Base-by-base conservation (phyloP, 306 rosid species). In the Hippophae tibetana region DNA sequence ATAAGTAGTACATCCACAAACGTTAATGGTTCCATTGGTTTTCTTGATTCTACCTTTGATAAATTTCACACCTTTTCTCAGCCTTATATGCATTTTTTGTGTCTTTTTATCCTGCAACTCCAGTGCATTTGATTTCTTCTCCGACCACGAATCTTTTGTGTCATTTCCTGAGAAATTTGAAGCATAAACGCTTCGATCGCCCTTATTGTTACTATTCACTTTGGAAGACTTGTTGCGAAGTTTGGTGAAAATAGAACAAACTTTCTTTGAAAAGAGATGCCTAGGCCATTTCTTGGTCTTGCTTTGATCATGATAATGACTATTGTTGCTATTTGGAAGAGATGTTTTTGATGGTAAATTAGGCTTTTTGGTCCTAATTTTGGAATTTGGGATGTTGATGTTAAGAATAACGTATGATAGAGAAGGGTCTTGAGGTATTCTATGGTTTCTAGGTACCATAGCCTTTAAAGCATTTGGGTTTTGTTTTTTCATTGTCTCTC, bases 301-400 rank as follows among this genome's bases (percentile, higher is more conserved):
- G 63, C n/a, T 10, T 10, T 54, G 62, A 5, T 58, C 41, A 18
- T 25, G 9, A 45, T 12, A 25, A 10, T 10, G 63, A 9, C 8
- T 42, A 5, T 25, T 25, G 26, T 47, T 38, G 7, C 23, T 46
- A 8, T 6, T 26, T 2, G 38, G 5, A 31, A 31, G 38, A 31
- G 38, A 31, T 31, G 68, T 64, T 57, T 64, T 76, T 52, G 57
- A n/a, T 11, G 68, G 46, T 43, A 58, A 70, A 40, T 66, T 76
- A 5, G 76, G 81, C 58, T 75, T 66, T 43, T 66, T 73, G 42
- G 66, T 71, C 68, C 76, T 69, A 49, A 72, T 62, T 54, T 63
- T 66, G 11, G 69, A 63, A 48, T 54, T 67, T 3, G 56, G 69
- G 63, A 58, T 64, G 47, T 42, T 42, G 26, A 74, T 54, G 38